A percentile compares a stretch with the other conserved stretches of the same genome.
phyloP scores from a whole-genome alignment of 371 early-diverging fungal genomes.

The Syncephalastrum racemosum region DNA sequence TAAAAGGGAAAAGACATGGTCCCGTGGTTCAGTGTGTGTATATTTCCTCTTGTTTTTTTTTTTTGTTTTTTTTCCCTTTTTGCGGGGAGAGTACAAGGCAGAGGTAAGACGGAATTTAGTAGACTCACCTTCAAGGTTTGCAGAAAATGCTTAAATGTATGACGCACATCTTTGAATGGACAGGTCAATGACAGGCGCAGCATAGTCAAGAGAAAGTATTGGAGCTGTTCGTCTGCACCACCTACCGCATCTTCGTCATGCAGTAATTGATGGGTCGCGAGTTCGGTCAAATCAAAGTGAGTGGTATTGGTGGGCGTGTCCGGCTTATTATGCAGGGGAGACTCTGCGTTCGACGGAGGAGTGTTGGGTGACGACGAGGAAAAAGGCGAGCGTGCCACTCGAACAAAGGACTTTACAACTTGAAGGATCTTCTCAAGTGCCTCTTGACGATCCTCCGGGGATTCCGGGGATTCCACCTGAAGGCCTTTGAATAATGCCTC shows the following conservation, averaged over 20 bases:
- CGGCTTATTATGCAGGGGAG: slow-evolving; percentile 20
- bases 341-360: slow-evolving; percentile 10
- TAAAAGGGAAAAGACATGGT: slow-evolving; percentile 11
- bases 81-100: no score
- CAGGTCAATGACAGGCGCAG: slow-evolving; percentile 56
- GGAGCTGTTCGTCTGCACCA: slow-evolving; percentile 35
- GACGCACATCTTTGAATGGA: slow-evolving; percentile 61
- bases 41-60: background rate
- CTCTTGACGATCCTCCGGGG: slow-evolving; percentile 26
- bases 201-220: slow-evolving; percentile 55
- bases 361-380: slow-evolving; percentile 19
- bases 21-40: background rate
- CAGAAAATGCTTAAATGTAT: slow-evolving; percentile 47
- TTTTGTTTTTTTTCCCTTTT: background rate
- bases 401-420: slow-evolving; percentile 47
- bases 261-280: background rate
- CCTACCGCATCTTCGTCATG: slow-evolving; percentile 24
- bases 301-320: slow-evolving; percentile 19
- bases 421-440: slow-evolving; percentile 48
- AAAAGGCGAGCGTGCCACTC: slow-evolving; percentile 33
- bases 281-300: slow-evolving; percentile 8
- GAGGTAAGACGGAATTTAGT: background rate
- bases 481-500: slow-evolving; percentile 48
- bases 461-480: slow-evolving; percentile 37
- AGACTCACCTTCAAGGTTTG: slow-evolving; percentile 40